phyloP scores from a whole-genome alignment of 176 grass and related monocot species.

The Leersia perrieri region DNA sequence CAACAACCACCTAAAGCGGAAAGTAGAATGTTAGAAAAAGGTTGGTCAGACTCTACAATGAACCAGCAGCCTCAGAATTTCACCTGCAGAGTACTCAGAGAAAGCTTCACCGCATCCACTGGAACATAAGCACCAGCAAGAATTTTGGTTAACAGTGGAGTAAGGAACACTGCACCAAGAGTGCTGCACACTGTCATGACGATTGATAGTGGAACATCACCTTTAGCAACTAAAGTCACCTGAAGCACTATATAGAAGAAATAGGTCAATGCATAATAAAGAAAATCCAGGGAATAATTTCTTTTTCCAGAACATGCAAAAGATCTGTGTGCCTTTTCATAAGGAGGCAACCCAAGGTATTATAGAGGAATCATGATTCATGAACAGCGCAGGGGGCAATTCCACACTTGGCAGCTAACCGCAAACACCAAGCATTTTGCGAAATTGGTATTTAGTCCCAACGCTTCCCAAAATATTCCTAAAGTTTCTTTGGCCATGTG shows the following conservation, averaged over 20 bases:
- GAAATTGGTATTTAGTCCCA: background rate
- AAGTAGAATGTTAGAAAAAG: conserved; percentile 16
- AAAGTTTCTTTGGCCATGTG: no score
- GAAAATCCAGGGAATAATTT: background rate
- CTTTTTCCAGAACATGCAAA: background rate
- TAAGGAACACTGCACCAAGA: conserved; percentile 66
- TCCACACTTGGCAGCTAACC: background rate
- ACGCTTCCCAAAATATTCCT: background rate
- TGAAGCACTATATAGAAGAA: conserved; percentile 50
- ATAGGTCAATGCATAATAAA: conserved; percentile 2
- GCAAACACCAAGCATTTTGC: background rate
- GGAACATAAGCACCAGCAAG: conserved; percentile 77
- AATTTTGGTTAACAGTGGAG: conserved; percentile 72
- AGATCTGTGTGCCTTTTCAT: background rate
- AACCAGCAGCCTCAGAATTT: conserved; percentile 5
- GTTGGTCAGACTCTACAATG: background rate
- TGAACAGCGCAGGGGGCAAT: background rate
- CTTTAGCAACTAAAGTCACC: conserved; percentile 83
- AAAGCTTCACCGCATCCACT: conserved; percentile 59
- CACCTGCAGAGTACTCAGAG: conserved; percentile 83
- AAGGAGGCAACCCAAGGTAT: background rate
- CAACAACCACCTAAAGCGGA: conserved; percentile 64
- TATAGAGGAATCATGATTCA: background rate
- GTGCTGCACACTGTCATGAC: conserved; percentile 84
- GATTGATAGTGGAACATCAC: conserved; percentile 66